phyloP scores from a whole-genome alignment of 306 rosid genomes.

The Hippophae tibetana region DNA sequence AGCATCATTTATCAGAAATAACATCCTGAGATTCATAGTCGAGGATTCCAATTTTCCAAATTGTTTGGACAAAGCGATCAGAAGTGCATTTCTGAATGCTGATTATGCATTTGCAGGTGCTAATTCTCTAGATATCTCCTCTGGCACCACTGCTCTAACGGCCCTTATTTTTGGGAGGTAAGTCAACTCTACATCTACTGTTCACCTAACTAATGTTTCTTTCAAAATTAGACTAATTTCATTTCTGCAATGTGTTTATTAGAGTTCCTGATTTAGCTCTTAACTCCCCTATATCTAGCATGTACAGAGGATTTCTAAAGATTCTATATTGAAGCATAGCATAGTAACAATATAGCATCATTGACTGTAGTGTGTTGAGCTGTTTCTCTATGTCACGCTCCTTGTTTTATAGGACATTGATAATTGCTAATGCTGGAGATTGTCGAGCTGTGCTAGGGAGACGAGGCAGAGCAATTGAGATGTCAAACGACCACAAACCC shows the following conservation, averaged over 20 bases:
- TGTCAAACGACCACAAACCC: constrained; percentile 70
- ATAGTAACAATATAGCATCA: too few relatives aligned
- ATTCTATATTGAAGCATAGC: too few relatives aligned
- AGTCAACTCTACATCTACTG: background rate
- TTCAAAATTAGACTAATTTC: too few relatives aligned
- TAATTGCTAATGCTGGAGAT: constrained; percentile 59
- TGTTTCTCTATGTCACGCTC: background rate
- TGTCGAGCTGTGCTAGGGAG: constrained; percentile 63
- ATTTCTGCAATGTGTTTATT: too few relatives aligned
- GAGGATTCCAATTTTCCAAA: constrained; percentile 21
- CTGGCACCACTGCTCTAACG: constrained; percentile 30
- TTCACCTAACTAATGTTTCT: too few relatives aligned
- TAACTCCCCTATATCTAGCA: too few relatives aligned
- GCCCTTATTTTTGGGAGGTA: constrained; percentile 30
- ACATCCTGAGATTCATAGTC: constrained; percentile 27
- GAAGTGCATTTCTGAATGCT: constrained; percentile 25
- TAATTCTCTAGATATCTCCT: constrained; percentile 25
- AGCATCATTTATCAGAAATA: constrained; percentile 24
- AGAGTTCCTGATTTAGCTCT: too few relatives aligned
- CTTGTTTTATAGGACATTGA: constrained; percentile 33
- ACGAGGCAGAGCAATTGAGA: constrained; percentile 52
- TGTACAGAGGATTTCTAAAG: too few relatives aligned
- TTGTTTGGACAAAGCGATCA: constrained; percentile 20
- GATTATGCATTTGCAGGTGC: constrained; percentile 29
- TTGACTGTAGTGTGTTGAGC: too few relatives aligned